Evolutionary conservation across 2,329 filamentous ascomycete species (phyloP), one percentile per base, ranked within the genome.

Genomic region (Neonectria coccinea): DNA sequence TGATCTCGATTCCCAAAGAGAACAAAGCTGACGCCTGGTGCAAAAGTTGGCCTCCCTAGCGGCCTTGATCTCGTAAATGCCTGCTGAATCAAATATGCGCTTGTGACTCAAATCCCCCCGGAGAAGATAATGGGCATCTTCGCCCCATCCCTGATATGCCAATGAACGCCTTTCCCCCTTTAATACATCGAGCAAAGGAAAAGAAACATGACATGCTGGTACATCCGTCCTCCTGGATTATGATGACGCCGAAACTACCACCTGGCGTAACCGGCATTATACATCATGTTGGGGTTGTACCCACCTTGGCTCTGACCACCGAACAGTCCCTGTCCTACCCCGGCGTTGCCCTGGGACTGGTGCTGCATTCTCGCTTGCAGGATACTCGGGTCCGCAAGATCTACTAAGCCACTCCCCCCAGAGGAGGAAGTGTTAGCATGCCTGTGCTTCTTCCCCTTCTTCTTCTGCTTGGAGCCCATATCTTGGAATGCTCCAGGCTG

Each of bases 351-450:
- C 84, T 92, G 90, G 76, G 89, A 87, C 84, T 91, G 89, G 85
- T 96, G 92, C 83, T 97, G 94, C 88, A 97, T 92, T 88, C 94
- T 93, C 82, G 93, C 93, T 87, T 97, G 94, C 88, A 98, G 90
- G 88, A 97, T 97, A 88, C 93, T 97, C 88, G 95, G 95, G 93
- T 98, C 94, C 88, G 92, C 93, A 94, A 97, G 93, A 97, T 98
- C 94, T 86, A 97, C 94, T 95, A 97, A 90, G 87, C 93, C 94
- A 92, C 93, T 93, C 89, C 94, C 94, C 87, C 92, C 92, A 90
- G 94, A 97, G 90, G 95, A 98, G 92, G 94, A 97, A 95, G 95
- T 97, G 93, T 97, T 97, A 96, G 94, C 95, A 91, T 97, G 94
- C 91, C 94, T 97, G 88, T 97, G 95, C 93, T 97, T 97, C 90